Conservation (phyloP, 768 basidiomycete species). For the Boletales sp. region DNA sequence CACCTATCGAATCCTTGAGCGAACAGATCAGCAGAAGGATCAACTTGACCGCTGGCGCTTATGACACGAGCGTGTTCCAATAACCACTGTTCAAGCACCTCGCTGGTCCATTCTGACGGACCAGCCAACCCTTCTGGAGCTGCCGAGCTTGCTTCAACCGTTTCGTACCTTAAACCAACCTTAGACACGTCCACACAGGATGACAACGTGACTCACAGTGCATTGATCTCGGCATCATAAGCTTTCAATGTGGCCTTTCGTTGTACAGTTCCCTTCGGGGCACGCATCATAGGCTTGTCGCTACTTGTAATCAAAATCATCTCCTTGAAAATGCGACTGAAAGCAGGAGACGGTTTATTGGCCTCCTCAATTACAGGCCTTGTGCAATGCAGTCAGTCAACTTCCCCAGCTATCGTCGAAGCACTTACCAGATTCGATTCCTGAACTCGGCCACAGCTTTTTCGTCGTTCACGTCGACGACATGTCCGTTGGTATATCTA, state of each 20-base stretch:
- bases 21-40: slow-evolving; percentile 23
- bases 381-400: not conserved
- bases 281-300: slow-evolving; percentile 41
- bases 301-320: slow-evolving; percentile 46
- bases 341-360: slow-evolving; percentile 38
- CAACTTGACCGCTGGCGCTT: slow-evolving; percentile 2
- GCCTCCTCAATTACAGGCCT: slow-evolving; percentile 45
- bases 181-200: not conserved
- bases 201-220: slow-evolving; percentile 30
- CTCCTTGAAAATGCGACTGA: slow-evolving; percentile 47
- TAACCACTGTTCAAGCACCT: slow-evolving; percentile 25
- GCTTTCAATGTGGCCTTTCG: slow-evolving; percentile 35
- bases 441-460: slow-evolving; percentile 25
- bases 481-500: not conserved
- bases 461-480: slow-evolving; percentile 20
- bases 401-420: not conserved
- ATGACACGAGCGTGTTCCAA: slow-evolving; percentile 20
- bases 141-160: slow-evolving; percentile 25
- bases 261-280: slow-evolving; percentile 44
- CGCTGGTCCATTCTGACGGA: slow-evolving; percentile 24
- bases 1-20: slow-evolving; percentile 37
- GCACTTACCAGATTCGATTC: slow-evolving; percentile 29
- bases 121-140: slow-evolving; percentile 17
- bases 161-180: slow-evolving; percentile 25
- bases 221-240: slow-evolving; percentile 46